phyloP scores from a whole-genome alignment of 2,329 filamentous ascomycete genomes.

The Leptographium lundbergii region DNA sequence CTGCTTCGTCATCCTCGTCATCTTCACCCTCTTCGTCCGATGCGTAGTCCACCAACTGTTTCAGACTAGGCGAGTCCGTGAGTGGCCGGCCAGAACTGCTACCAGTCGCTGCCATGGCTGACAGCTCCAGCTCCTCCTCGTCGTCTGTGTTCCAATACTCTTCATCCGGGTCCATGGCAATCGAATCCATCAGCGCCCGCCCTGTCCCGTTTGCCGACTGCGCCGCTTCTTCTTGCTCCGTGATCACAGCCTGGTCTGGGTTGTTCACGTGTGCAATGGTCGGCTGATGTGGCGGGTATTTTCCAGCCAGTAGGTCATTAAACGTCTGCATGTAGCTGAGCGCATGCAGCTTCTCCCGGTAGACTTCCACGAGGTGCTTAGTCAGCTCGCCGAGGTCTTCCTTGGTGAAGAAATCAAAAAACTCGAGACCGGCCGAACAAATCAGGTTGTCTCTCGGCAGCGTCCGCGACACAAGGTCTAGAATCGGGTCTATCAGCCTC shows the following conservation, averaged over 20 bases:
- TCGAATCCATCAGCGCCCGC: slow-evolving; percentile 3
- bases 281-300: slow-evolving; percentile 4
- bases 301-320: slow-evolving; percentile 46
- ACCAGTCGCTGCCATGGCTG: slow-evolving; percentile 3
- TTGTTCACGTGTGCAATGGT: background rate
- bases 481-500: slow-evolving; percentile 68
- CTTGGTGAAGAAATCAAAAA: slow-evolving; percentile 82
- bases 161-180: slow-evolving; percentile 61
- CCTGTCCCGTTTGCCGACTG: slow-evolving; percentile 3
- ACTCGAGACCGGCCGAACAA: slow-evolving; percentile 84
- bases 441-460: slow-evolving; percentile 88
- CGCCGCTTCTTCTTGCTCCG: background rate
- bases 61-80: slow-evolving; percentile 48
- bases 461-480: slow-evolving; percentile 72
- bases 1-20: background rate
- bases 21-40: slow-evolving; percentile 67
- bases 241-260: background rate
- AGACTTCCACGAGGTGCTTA: slow-evolving; percentile 71
- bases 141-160: slow-evolving; percentile 90
- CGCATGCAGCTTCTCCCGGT: slow-evolving; percentile 60
- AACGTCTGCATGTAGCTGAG: slow-evolving; percentile 84
- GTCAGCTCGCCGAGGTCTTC: slow-evolving; percentile 73
- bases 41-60: slow-evolving; percentile 79
- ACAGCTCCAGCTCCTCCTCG: slow-evolving; percentile 49
- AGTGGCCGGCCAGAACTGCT: slow-evolving; percentile 30